phyloP scores from a whole-genome alignment of 163 green algal genomes.

The Scenedesmus sp. region DNA sequence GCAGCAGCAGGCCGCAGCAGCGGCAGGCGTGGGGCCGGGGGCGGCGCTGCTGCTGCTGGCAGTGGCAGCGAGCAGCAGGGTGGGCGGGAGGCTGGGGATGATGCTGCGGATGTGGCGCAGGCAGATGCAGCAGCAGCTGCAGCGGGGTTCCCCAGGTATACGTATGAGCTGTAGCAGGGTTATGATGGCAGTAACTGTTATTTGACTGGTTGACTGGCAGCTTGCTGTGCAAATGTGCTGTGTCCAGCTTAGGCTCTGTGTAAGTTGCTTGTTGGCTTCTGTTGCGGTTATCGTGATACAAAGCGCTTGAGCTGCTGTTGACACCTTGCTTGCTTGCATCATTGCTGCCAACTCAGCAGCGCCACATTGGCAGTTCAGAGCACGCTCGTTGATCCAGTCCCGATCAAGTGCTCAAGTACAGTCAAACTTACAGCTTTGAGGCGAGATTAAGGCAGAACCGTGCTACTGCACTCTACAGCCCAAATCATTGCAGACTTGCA shows the following conservation, averaged over 20 bases:
- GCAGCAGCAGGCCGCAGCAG: neutral
- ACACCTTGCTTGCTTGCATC: neutral
- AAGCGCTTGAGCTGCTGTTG: neutral
- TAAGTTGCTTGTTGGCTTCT: neutral
- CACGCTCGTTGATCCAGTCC: neutral
- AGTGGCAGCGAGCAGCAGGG: neutral
- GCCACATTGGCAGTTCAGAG: neutral
- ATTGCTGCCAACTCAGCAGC: neutral
- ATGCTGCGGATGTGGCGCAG: neutral
- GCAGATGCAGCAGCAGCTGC: neutral
- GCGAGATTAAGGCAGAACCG: neutral
- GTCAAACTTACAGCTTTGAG: neutral
- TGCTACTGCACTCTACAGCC: neutral
- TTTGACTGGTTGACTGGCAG: neutral
- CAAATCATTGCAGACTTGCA: neutral
- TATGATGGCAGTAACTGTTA: neutral
- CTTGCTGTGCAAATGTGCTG: neutral
- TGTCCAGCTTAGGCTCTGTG: too few relatives aligned
- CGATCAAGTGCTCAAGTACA: neutral
- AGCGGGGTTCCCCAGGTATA: slow-evolving; percentile 56
- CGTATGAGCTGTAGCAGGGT: slow-evolving; percentile 60
- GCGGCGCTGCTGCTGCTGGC: neutral
- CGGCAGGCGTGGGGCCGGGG: neutral
- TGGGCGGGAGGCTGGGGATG: neutral
- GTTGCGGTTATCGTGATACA: neutral